A percentile compares a stretch with the other conserved stretches of the same genome.
These are phyloP conservation scores for Aspergillus sclerotiicarbonarius DNA, from an alignment of 495 filamentous ascomycete genomes.

Conservation along the genomic window DNA sequence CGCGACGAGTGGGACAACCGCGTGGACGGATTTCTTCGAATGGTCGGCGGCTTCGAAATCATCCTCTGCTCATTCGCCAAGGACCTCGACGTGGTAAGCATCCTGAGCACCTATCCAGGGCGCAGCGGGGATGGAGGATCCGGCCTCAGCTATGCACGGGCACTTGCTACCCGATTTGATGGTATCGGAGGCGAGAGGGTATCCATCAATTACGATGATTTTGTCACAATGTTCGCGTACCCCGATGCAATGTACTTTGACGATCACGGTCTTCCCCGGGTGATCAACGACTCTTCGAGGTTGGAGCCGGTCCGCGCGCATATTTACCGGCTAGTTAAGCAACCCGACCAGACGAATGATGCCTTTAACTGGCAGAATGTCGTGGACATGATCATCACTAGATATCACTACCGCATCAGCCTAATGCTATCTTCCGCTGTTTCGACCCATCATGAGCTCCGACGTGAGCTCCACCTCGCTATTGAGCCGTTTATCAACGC, in stretches of 20 bases:
- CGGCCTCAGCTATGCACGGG: not conserved
- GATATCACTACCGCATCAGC: not conserved
- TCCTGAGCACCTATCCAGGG: not conserved
- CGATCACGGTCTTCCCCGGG: not conserved
- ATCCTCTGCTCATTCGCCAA: not conserved
- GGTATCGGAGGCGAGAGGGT: not conserved
- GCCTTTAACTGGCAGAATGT: not conserved
- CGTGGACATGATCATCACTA: not conserved
- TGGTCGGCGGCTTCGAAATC: not conserved
- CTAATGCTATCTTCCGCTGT: not conserved
- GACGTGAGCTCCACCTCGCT: not conserved
- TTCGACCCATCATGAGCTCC: not conserved
- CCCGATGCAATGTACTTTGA: not conserved
- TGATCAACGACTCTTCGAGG: not conserved
- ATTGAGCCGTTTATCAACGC: not conserved
- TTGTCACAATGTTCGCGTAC: not conserved
- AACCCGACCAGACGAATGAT: not conserved
- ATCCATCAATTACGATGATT: not conserved
- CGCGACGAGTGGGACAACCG: not conserved
- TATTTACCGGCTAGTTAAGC: not conserved
- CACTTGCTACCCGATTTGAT: not conserved
- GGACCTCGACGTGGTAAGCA: not conserved
- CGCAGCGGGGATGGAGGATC: not conserved
- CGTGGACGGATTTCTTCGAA: not conserved
- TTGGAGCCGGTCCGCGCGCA: not conserved